Evolutionary conservation across 139 green algal species (phyloP), one percentile per base, ranked within the genome.

Genomic region (Ettlia oleoabundans): DNA sequence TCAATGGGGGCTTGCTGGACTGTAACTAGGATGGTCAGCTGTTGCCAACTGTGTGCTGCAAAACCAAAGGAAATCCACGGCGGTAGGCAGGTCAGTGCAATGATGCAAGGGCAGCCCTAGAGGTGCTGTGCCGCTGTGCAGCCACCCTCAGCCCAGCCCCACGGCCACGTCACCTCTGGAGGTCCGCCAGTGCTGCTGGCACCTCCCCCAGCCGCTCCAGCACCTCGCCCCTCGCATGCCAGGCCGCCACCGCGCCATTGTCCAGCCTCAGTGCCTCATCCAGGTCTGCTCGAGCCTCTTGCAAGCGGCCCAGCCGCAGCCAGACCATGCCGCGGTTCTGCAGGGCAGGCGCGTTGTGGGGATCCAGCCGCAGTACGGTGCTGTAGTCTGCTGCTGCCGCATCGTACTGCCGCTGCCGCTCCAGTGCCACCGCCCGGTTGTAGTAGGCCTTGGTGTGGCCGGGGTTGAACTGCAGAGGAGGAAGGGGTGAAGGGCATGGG

Each of bases 321-420:
- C 26, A 42, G 6, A 73, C n/a, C 10, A 63, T 72, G 22, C 78
- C 51, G 13, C 94, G 81, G 78, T 96, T 97, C 82, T 96, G 92
- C 37, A 90, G 88, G 0, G 94, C 94, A 8, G 92, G 92, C 9
- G 91, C 86, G 75, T 97, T 98, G 47, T 53, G 40, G 0, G 92
- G 90, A 80, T 98, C 93, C 77, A 97, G 79, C 37, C 86, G 69
- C 72, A 96, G 83, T 21, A 93, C 90, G 18, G 43, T 64, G 2
- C 65, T 91, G 83, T 98, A 98, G 86, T 97, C 94, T 2, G 82
- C 76, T 0, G 94, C 68, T 0, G 92, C 92, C 55, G 89, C 86
- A 26, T 90, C 79, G 51, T 82, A 87, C 18, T 81, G 84, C 18
- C 79, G 65, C 61, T 94, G 85, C 42, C 89, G 87, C 66, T 92